A percentile compares a stretch with the other conserved stretches of the same genome.
phyloP scores from a whole-genome alignment of 1,139 yeast species.

The Geotrichum restrictum region DNA sequence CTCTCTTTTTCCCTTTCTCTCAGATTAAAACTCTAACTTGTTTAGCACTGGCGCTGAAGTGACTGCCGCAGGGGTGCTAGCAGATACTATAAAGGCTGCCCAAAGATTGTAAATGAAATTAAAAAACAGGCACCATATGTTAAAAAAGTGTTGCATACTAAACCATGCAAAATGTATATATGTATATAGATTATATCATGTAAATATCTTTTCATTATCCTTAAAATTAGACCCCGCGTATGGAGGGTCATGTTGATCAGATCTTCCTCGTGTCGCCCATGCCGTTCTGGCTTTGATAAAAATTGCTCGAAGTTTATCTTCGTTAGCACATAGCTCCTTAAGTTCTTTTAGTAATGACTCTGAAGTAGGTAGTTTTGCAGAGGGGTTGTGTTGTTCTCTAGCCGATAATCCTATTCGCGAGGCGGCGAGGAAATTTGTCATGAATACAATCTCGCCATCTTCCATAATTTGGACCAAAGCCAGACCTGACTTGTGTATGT shows the following conservation, averaged over 20 bases:
- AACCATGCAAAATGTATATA: too few relatives aligned
- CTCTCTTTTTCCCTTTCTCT: not conserved
- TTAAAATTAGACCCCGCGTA: not conserved
- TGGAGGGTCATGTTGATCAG: conserved; percentile 12
- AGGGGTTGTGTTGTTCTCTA: not conserved
- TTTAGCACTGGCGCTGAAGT: conserved; percentile 88
- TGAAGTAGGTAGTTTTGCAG: not conserved
- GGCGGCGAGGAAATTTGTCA: conserved; percentile 38
- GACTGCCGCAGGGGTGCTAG: conserved; percentile 96
- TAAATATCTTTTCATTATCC: not conserved
- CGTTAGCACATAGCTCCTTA: conserved; percentile 50
- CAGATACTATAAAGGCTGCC: conserved; percentile 85
- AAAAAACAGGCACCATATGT: too few relatives aligned
- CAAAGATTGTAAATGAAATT: conserved; percentile 50
- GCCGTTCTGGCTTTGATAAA: conserved; percentile 48
- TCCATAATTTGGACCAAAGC: conserved; percentile 84
- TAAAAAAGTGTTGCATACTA: too few relatives aligned
- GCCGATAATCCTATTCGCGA: conserved; percentile 29
- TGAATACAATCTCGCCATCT: conserved; percentile 69
- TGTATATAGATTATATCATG: too few relatives aligned
- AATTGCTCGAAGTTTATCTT: conserved; percentile 46
- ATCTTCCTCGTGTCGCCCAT: conserved; percentile 20
- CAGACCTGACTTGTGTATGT: conserved; percentile 82
- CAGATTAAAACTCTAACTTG: not conserved
- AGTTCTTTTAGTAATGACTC: conserved; percentile 8